phyloP scores from a whole-genome alignment of 495 filamentous ascomycete genomes.

The Aspergillus kassunensis region DNA sequence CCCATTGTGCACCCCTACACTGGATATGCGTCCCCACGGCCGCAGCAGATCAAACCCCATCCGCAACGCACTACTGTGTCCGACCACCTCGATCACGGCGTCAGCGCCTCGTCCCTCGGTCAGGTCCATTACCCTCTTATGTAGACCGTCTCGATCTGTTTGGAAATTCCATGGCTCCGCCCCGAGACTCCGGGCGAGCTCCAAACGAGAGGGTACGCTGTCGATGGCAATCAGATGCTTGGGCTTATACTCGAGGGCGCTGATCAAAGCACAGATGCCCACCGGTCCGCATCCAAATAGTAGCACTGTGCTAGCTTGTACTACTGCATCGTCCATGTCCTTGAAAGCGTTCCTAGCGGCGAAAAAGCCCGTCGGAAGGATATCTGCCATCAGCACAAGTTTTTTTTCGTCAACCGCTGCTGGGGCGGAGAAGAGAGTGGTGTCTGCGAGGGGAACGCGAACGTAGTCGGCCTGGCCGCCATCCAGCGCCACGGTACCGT shows the following conservation, averaged over 20 bases:
- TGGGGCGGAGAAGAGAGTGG: constrained; percentile 68
- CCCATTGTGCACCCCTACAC: background rate
- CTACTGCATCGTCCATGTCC: constrained; percentile 47
- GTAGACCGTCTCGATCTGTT: constrained; percentile 35
- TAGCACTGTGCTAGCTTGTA: constrained; percentile 62
- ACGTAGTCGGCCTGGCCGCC: constrained; percentile 88
- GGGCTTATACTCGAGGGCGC: constrained; percentile 67
- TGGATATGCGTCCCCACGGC: background rate
- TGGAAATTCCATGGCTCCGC: constrained; percentile 25
- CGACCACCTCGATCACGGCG: background rate
- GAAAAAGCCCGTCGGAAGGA: constrained; percentile 78
- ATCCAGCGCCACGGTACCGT: constrained; percentile 64
- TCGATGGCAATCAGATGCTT: constrained; percentile 70
- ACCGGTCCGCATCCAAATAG: constrained; percentile 84
- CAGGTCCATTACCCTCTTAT: constrained; percentile 45
- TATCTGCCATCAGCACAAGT: constrained; percentile 59
- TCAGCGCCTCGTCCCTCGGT: constrained; percentile 1
- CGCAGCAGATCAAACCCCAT: background rate
- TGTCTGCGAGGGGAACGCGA: constrained; percentile 75
- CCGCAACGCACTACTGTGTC: background rate
- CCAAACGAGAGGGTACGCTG: background rate
- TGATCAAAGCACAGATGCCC: constrained; percentile 77
- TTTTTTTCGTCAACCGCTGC: constrained; percentile 65
- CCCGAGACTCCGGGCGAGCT: background rate
- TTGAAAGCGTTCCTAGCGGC: constrained; percentile 72